Evolutionary conservation across 2,329 filamentous ascomycete genomes (phyloP), one percentile per base, ranked within the genome.

Genomic region (Fusarium sp.): DNA sequence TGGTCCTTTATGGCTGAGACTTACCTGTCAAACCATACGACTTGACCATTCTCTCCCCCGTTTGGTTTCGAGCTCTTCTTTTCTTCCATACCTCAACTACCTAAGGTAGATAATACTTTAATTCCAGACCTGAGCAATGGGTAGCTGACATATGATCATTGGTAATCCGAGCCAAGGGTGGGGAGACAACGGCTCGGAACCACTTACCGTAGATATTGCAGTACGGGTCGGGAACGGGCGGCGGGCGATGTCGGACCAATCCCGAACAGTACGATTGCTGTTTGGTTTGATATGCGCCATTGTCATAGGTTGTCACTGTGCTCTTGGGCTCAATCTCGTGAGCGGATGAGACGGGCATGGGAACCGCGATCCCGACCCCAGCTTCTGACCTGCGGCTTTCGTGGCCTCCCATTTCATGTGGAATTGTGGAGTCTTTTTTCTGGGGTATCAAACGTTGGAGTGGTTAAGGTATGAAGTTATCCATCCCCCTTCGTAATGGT

Each of bases 231-330:
- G 66, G 38, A 42, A 53, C 31, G 39, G 50, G 31, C 26, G 31
- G 48, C 36, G 58, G 63, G 73, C 76, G 69, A 77, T 68, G 57
- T 76, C 76, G 76, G 74, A 76, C 76, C 76, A 78, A 78, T 78
- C 73, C 71, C 68, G 65, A 61, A 57, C 50, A 48, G 41, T 70
- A 51, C 64, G 62, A 72, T 78, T 78, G 42, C 18, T 59, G 10
- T 35, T 51, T 65, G 60, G 54, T 61, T 64, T 65, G 55, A 68
- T 65, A 63, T 63, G 51, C 51, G 24, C 35, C 45, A 48, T 55
- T 47, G 59, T 59, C 42, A 76, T 77, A 69, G 71, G 74, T 76
- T 66, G 50, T 45, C 44, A 35, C 61, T 53, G 36, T n/a, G 39
- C 54, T 58, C 35, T 26, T 45, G 33, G 44, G 48, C 47, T 69